Evolutionary conservation across 176 grass and related monocot genomes (phyloP).

Genomic region (Sorghum bicolor): DNA sequence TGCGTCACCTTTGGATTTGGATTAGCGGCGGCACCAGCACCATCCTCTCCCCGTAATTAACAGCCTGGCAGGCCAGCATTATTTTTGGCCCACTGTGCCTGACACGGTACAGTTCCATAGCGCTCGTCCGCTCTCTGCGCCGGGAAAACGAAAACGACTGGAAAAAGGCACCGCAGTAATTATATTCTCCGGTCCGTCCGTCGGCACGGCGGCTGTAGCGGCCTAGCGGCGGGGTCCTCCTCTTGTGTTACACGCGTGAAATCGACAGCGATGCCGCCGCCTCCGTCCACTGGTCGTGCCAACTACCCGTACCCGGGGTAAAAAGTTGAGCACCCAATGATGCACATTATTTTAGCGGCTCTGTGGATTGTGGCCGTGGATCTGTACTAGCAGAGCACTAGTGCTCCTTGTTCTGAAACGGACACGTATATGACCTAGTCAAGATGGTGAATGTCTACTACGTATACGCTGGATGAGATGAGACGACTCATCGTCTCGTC

Average conservation of each 20-base stretch:
- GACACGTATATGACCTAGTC: neutral
- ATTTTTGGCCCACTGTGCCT: neutral
- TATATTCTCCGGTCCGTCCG: conserved; percentile 4
- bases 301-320: neutral
- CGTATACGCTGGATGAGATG: neutral
- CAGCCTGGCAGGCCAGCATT: conserved; percentile 1
- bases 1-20: conserved; percentile 12
- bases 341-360: neutral
- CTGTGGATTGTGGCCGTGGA: neutral
- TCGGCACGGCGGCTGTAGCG: conserved; percentile 5
- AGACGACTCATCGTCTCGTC: neutral
- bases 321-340: neutral
- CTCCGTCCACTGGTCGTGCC: neutral
- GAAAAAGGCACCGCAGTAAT: neutral
- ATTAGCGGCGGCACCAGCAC: neutral
- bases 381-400: neutral
- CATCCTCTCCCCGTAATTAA: neutral
- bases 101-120: conserved; percentile 11
- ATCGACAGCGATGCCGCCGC: neutral
- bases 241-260: conserved; percentile 14
- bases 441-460: neutral
- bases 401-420: neutral
- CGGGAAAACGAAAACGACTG: conserved; percentile 32
- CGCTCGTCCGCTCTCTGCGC: conserved; percentile 4
- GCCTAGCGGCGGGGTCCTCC: neutral